phyloP scores from a whole-genome alignment of 2,329 filamentous ascomycete species.

The Scedosporium aurantiacum region DNA sequence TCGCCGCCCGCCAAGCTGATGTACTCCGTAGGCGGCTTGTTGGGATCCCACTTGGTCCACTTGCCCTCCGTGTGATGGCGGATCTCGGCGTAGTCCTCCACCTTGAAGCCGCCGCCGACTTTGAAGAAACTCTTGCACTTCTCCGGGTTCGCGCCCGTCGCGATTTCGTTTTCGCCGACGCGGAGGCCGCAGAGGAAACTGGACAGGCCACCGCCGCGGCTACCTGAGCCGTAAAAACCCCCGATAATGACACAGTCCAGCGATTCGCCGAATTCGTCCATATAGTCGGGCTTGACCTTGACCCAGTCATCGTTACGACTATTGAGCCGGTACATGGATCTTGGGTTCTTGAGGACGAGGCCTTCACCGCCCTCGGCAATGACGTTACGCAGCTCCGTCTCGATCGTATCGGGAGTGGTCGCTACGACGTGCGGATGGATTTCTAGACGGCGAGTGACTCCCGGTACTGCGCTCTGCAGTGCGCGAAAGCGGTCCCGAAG shows the following conservation, averaged over 20 bases:
- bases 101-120: slow-evolving; percentile 86
- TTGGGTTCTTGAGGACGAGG: slow-evolving; percentile 85
- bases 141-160: slow-evolving; percentile 48
- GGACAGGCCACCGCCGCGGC: slow-evolving; percentile 69
- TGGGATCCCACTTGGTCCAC: slow-evolving; percentile 76
- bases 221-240: slow-evolving; percentile 84
- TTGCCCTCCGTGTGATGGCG: slow-evolving; percentile 79
- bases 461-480: slow-evolving; percentile 57
- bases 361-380: slow-evolving; percentile 83
- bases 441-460: slow-evolving; percentile 67
- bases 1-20: slow-evolving; percentile 71
- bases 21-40: slow-evolving; percentile 63
- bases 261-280: slow-evolving; percentile 89
- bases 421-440: slow-evolving; percentile 64
- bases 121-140: slow-evolving; percentile 94
- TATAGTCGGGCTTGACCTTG: slow-evolving; percentile 98
- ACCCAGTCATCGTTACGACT: slow-evolving; percentile 93
- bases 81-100: slow-evolving; percentile 74
- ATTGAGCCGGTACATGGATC: slow-evolving; percentile 76
- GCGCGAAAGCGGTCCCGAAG: slow-evolving; percentile 70
- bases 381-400: slow-evolving; percentile 67
- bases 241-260: slow-evolving; percentile 85
- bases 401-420: slow-evolving; percentile 59
- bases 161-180: slow-evolving; percentile 57
- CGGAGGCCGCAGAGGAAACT: slow-evolving; percentile 86